Conservation (phyloP, 2,329 filamentous ascomycete genomes). For the Sclerotinia borealis region DNA sequence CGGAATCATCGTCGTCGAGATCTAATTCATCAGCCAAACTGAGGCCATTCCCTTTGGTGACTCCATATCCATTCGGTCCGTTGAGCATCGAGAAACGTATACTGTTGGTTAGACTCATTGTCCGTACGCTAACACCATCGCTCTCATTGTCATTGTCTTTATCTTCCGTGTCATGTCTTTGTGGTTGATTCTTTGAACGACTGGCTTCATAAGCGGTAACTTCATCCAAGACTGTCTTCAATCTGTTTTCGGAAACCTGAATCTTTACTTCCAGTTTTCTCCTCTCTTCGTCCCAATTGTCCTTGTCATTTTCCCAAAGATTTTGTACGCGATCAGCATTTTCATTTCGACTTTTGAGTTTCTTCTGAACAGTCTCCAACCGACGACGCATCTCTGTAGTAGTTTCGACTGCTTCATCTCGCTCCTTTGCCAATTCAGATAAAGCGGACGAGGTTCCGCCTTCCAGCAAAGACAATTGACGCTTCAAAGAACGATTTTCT, state of each 20-base stretch:
- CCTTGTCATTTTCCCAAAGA: constrained; percentile 78
- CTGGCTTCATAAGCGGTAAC: constrained; percentile 64
- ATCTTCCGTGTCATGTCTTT: constrained; percentile 55
- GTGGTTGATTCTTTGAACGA: constrained; percentile 41
- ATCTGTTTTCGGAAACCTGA: constrained; percentile 80
- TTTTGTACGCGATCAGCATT: constrained; percentile 72
- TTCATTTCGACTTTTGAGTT: constrained; percentile 71
- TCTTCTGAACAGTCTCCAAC: constrained; percentile 73
- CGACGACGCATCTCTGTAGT: constrained; percentile 68
- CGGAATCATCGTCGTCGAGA: constrained; percentile 64
- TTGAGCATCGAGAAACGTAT: constrained; percentile 68
- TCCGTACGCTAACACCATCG: constrained; percentile 67
- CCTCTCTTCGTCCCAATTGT: constrained; percentile 77
- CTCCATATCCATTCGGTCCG: constrained; percentile 45
- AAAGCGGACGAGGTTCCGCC: constrained; percentile 82
- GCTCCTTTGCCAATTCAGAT: constrained; percentile 74
- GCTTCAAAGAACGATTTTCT: constrained; percentile 74
- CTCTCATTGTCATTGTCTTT: constrained; percentile 53
- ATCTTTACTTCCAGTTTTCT: constrained; percentile 77
- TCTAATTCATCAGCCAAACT: constrained; percentile 89
- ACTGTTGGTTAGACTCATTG: constrained; percentile 66
- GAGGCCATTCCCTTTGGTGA: constrained; percentile 55
- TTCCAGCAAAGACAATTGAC: constrained; percentile 80
- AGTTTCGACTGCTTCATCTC: constrained; percentile 74
- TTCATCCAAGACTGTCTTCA: constrained; percentile 82